Conservation (phyloP, 139 green algal species). For the Picochlorum sp. region DNA sequence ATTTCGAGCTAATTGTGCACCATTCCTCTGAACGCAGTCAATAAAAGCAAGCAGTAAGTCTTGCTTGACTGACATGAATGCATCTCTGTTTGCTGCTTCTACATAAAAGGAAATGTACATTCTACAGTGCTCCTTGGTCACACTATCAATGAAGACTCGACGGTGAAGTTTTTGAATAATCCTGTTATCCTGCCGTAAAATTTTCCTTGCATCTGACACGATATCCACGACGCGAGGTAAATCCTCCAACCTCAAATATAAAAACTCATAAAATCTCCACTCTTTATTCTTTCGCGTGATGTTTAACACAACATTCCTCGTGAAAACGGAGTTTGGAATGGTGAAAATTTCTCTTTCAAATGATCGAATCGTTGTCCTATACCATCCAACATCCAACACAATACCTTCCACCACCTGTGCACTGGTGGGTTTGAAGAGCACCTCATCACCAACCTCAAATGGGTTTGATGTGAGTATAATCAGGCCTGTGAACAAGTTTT, state of each 20-base stretch:
- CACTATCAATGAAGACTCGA: constrained; percentile 80
- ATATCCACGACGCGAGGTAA: constrained; percentile 26
- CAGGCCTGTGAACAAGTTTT: constrained; percentile 89
- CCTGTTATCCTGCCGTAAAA: constrained; percentile 51
- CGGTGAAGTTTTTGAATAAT: constrained; percentile 86
- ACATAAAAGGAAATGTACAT: constrained; percentile 75
- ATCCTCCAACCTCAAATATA: constrained; percentile 48
- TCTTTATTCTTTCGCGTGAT: constrained; percentile 76
- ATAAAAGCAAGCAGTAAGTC: constrained; percentile 73
- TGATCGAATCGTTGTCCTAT: constrained; percentile 71
- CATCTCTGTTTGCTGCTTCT: constrained; percentile 65
- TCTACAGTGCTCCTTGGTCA: constrained; percentile 51
- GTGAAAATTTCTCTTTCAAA: constrained; percentile 71
- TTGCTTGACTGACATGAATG: constrained; percentile 82
- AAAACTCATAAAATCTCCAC: constrained; percentile 80
- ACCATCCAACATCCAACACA: constrained; percentile 87
- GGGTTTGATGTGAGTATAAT: constrained; percentile 72
- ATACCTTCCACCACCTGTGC: constrained; percentile 73
- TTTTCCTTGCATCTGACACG: constrained; percentile 63
- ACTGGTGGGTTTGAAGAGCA: constrained; percentile 58
- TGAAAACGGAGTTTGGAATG: constrained; percentile 74
- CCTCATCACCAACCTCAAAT: constrained; percentile 74
- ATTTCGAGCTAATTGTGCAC: constrained; percentile 55
- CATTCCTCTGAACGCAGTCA: constrained; percentile 74
- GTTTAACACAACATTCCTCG: constrained; percentile 83